Base-by-base conservation (phyloP, 192 early-diverging fungal genomes). In the Gryganskiella cystojenkinii region DNA sequence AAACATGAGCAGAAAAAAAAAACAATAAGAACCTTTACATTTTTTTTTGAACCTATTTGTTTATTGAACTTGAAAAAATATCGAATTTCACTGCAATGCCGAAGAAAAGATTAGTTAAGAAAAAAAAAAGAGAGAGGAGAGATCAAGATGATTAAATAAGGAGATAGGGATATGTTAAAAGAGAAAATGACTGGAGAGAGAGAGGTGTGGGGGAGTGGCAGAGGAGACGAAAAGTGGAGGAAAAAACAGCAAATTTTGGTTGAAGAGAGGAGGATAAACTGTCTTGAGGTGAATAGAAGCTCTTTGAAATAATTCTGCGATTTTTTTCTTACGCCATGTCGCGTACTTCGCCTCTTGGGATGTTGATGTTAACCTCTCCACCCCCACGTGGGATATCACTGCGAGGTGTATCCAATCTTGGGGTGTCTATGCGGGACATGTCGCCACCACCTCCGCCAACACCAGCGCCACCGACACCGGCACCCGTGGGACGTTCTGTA, bases 291-390 rank as follows among this genome's bases (percentile, higher is more conserved):
- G 19, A 30, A 24, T 13, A 34, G 46, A 64, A 40, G 22, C 20
- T 11, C 22, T 6, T 33, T 4, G 30, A 30, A 31, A 25, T 19
- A 31, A 24, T 54, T 17, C 17, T 33, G 35, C 1, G n/a, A 20
- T 11, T 20, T 30, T 33, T n/a, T 57, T 25, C 3, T 45, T 45
- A 70, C 7, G 40, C 68, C 22, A 70, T 19, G 20, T 71, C 60
- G 27, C 61, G 63, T 45, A 53, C 71, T 53, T 66, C 63, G 35
- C 46, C 54, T 40, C 53, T 54, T 20, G 60, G 44, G 37, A 60
- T 28, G 15, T 61, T 33, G 19, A 31, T 31, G n/a, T 20, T 25
- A 34, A 17, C 57, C 19, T 34, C 37, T 44, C 33, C 57, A n/a
- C 37, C 69, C 13, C 69, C 61, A 2, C 69, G 46, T 20, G 56